Percentiles rank a stretch among this genome's conserved stretches.
phyloP scores from a whole-genome alignment of 208 protist species.

The Crithidia acanthocephali region DNA sequence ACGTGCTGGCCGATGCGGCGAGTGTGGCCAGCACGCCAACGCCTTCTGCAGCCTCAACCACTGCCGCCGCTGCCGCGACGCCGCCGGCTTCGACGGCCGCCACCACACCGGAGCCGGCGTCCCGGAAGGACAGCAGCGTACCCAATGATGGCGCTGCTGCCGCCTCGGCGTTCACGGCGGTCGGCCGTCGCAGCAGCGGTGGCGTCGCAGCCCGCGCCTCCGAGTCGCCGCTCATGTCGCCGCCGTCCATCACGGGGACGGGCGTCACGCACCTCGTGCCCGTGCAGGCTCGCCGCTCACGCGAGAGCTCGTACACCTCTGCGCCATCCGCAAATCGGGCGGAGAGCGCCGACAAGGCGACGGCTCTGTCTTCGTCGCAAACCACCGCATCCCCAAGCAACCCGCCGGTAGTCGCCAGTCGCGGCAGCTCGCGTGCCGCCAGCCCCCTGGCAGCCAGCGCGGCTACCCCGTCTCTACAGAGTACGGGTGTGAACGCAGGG shows the following conservation, averaged over 20 bases:
- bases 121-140: background rate
- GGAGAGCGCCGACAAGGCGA: background rate
- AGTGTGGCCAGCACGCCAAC: background rate
- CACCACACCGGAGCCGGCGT: background rate
- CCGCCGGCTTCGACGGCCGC: background rate
- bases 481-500: background rate
- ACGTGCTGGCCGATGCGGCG: constrained; percentile 17
- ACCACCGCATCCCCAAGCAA: background rate
- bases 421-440: background rate
- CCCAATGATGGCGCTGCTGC: background rate
- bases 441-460: background rate
- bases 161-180: background rate
- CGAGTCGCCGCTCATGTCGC: constrained; percentile 7
- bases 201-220: constrained; percentile 2
- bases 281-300: constrained; percentile 14
- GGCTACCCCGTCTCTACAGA: background rate
- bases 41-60: background rate
- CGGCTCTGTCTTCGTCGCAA: background rate
- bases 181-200: constrained; percentile 1
- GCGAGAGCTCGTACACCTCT: constrained; percentile 6
- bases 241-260: background rate
- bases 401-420: background rate
- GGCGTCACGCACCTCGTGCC: background rate
- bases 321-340: background rate
- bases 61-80: background rate